Conservation (phyloP, 1,139 yeast species). For the Geotrichum cucujoidarum region DNA sequence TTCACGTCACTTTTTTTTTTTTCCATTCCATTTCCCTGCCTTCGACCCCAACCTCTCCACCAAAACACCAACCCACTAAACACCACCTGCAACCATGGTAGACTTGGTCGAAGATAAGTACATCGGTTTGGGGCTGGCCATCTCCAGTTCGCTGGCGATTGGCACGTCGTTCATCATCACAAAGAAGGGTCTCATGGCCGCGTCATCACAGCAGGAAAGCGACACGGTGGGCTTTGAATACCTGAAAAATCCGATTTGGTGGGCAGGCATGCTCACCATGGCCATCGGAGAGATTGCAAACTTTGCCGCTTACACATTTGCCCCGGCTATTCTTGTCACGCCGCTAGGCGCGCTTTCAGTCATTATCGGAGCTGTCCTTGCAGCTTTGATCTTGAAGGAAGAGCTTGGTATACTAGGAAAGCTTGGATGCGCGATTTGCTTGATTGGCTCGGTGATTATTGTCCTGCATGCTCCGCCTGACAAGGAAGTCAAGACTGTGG, state of each 20-base stretch:
- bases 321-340: slow-evolving; percentile 88
- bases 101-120: slow-evolving; percentile 63
- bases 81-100: too few species aligned
- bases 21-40: not conserved
- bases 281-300: slow-evolving; percentile 89
- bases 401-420: slow-evolving; percentile 86
- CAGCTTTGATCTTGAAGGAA: slow-evolving; percentile 78
- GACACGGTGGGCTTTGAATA: slow-evolving; percentile 70
- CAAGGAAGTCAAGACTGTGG: slow-evolving; percentile 81
- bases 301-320: slow-evolving; percentile 92
- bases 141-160: slow-evolving; percentile 81
- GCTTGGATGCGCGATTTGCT: slow-evolving; percentile 89
- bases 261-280: slow-evolving; percentile 92
- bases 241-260: slow-evolving; percentile 83
- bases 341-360: slow-evolving; percentile 90
- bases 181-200: slow-evolving; percentile 76
- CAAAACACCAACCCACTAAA: too few species aligned
- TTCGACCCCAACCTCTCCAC: too few species aligned
- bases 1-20: not conserved
- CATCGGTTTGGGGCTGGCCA: slow-evolving; percentile 83
- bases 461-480: slow-evolving; percentile 93
- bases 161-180: slow-evolving; percentile 89
- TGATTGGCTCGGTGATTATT: slow-evolving; percentile 84
- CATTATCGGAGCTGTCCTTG: slow-evolving; percentile 80
- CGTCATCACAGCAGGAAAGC: slow-evolving; percentile 59